phyloP scores from a whole-genome alignment of 805 yeast genomes.

The Cyberlindnera xylosilytica region DNA sequence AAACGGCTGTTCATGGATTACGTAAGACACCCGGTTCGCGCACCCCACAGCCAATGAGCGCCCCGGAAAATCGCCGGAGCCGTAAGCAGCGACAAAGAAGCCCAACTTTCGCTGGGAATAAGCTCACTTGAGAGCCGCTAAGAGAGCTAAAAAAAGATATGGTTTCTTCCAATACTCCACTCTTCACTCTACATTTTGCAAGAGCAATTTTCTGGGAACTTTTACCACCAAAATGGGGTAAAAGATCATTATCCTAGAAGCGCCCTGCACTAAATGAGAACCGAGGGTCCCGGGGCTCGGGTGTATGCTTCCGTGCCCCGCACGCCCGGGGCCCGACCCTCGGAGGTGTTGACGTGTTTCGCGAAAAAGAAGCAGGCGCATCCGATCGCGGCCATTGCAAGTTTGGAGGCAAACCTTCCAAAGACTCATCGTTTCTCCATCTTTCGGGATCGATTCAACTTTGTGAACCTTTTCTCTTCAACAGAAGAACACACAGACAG shows the following conservation, averaged over 20 bases:
- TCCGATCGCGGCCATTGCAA: slow-evolving; percentile 12
- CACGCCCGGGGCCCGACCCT: slow-evolving; percentile 16
- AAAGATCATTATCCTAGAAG: too few relatives aligned
- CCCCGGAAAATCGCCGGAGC: slow-evolving; percentile 6
- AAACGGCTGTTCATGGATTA: too few relatives aligned
- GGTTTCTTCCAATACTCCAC: too few relatives aligned
- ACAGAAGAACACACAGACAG: background rate
- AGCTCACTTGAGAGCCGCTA: too few relatives aligned
- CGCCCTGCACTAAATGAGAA: too few relatives aligned
- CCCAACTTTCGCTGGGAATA: background rate
- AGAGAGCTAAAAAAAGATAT: too few relatives aligned
- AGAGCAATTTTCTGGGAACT: too few relatives aligned
- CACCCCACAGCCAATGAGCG: slow-evolving; percentile 9
- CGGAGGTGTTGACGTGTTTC: slow-evolving; percentile 8
- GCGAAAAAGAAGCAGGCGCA: slow-evolving; percentile 6
- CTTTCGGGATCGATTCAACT: slow-evolving; percentile 5
- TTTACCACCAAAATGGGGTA: too few relatives aligned
- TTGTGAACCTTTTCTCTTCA: background rate
- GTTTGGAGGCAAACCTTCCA: background rate
- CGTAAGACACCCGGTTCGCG: slow-evolving; percentile 1
- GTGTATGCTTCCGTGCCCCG: slow-evolving; percentile 4
- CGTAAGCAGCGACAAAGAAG: background rate
- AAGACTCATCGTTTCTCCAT: background rate
- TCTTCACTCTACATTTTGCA: too few relatives aligned
- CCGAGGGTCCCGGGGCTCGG: too few relatives aligned